phyloP scores from a whole-genome alignment of 1,139 yeast genomes.

The Candida sp. region DNA sequence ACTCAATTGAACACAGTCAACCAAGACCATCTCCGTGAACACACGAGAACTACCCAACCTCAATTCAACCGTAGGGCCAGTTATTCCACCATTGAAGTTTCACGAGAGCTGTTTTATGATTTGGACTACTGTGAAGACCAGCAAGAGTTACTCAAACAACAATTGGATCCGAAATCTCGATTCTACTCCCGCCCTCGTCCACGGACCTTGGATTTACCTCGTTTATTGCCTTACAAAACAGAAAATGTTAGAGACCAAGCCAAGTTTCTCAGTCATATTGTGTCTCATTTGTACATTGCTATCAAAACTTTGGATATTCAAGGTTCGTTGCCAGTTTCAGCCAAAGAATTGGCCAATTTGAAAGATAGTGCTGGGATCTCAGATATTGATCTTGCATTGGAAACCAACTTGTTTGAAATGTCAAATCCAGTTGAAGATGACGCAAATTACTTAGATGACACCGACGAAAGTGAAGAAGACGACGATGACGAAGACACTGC shows the following conservation, averaged over 20 bases:
- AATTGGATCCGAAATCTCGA: slow-evolving; percentile 49
- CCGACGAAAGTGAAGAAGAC: slow-evolving; percentile 31
- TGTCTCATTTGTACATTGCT: slow-evolving; percentile 77
- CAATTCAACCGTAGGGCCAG: slow-evolving; percentile 27
- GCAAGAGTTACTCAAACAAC: slow-evolving; percentile 33
- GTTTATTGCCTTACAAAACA: slow-evolving; percentile 71
- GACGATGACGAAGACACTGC: slow-evolving; percentile 35
- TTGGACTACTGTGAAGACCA: slow-evolving; percentile 56
- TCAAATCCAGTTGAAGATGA: slow-evolving; percentile 23
- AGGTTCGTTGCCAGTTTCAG: slow-evolving; percentile 67
- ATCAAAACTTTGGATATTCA: slow-evolving; percentile 72
- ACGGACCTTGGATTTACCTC: slow-evolving; percentile 57
- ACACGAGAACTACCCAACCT: slow-evolving; percentile 23
- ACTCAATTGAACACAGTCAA: background rate
- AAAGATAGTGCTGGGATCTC: slow-evolving; percentile 26
- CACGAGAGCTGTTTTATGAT: slow-evolving; percentile 46
- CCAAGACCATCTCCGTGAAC: slow-evolving; percentile 13
- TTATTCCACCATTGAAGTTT: slow-evolving; percentile 29
- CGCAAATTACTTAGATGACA: slow-evolving; percentile 37
- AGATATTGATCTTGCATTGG: slow-evolving; percentile 53
- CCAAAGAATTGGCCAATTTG: slow-evolving; percentile 52
- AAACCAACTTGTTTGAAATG: slow-evolving; percentile 46
- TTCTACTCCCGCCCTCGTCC: slow-evolving; percentile 52
- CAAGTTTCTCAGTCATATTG: slow-evolving; percentile 72
- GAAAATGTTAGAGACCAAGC: slow-evolving; percentile 73